Percentiles rank a stretch among this genome's conserved stretches.
Conservation (phyloP, 352 stramenopile genomes). For the Globisporangium mamillatum region DNA sequence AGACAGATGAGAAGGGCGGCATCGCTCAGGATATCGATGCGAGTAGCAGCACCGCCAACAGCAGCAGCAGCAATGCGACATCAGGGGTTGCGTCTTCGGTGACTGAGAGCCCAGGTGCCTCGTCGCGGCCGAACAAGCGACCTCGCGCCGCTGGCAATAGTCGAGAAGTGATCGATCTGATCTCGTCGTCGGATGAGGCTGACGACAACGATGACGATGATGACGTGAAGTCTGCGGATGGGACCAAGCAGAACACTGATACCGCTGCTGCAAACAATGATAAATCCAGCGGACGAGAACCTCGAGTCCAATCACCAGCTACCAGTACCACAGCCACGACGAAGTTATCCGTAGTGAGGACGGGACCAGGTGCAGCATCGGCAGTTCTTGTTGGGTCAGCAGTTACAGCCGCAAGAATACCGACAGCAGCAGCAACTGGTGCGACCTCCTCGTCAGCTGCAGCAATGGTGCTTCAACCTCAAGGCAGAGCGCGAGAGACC, state of each 20-base stretch:
- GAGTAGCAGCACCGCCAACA: not conserved
- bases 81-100: not conserved
- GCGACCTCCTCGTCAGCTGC: not conserved
- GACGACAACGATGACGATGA: not conserved
- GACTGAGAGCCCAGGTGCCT: not conserved
- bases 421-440: not conserved
- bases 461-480: not conserved
- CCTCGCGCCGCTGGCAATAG: not conserved
- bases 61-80: not conserved
- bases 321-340: not conserved
- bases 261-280: not conserved
- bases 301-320: not conserved
- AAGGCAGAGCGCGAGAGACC: not conserved
- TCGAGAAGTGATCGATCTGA: constrained; percentile 31
- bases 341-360: not conserved
- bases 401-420: not conserved
- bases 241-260: not conserved
- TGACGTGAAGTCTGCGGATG: not conserved
- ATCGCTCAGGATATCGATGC: not conserved
- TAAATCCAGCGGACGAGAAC: not conserved
- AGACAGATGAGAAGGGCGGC: constrained; percentile 1
- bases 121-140: constrained; percentile 3
- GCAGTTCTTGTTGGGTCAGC: not conserved
- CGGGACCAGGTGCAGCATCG: not conserved
- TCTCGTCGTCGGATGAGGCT: constrained; percentile 33